Evolutionary conservation across 2,329 filamentous ascomycete species (phyloP), one percentile per base, ranked within the genome.

Genomic region (Fusarium tuaranense): DNA sequence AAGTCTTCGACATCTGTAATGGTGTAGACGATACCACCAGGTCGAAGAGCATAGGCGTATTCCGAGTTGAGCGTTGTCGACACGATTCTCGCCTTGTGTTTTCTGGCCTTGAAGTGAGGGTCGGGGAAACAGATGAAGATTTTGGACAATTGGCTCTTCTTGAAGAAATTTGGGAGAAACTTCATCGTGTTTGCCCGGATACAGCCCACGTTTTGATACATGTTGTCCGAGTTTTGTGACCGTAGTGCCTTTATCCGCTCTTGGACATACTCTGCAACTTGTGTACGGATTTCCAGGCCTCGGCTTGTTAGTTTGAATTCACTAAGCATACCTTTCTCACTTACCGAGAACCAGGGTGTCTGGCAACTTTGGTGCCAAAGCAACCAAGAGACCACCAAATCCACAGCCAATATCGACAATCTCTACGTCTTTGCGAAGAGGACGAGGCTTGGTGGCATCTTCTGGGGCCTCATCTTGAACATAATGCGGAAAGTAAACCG

Each of bases 71-170:
- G 86, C 16, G 95, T 95, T 51, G 93, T 89, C 25, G 94, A 97
- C 4, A 99, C 94, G 78, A 99, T 99, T 44, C 97, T 89, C 44
- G 95, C 95, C 85, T 99, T 99, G 87, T 98, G 97, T 84, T 99
- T 99, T 73, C 96, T 90, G 14, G 94, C 91, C 85, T 99, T 99
- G 88, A 99, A 99, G 84, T 99, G 97, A 69, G 97, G 97, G 80
- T 99, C 97, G 0, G 97, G 97, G 81, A 99, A 99, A 86, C 97
- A 99, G 78, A 99, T 94, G 83, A 99, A 99, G 81, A 98, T 94
- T 81, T 97, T 97, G 73, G 89, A 90, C 16, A 99, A 90, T 81
- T 98, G 95, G 16, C 85, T 87, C 79, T 92, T 93, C 65, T 85
- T 86, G 87, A 99, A 98, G 87, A 98, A 98, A 81, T 99, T 98